A percentile compares a stretch with the other conserved stretches of the same genome.
Evolutionary conservation across 371 early-diverging fungal genomes (phyloP).

Genomic region (Coemansia sp.): DNA sequence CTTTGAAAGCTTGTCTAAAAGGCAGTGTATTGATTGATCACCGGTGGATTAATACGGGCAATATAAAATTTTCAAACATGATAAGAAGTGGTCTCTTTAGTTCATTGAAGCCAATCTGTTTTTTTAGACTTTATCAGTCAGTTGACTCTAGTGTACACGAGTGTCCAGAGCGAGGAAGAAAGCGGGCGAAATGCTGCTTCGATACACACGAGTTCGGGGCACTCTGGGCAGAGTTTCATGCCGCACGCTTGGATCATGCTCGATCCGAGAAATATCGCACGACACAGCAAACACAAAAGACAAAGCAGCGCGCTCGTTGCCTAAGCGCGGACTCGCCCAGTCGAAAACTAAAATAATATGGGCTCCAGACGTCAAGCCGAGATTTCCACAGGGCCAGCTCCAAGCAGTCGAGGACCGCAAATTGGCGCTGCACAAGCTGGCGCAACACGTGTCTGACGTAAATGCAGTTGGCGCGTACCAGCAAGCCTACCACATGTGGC

Average conservation of each 20-base stretch:
- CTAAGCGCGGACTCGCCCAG: background rate
- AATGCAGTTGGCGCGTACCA: slow-evolving; percentile 15
- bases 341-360: background rate
- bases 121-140: background rate
- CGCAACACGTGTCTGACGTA: background rate
- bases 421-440: slow-evolving; percentile 9
- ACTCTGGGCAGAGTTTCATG: background rate
- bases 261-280: background rate
- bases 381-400: background rate
- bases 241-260: background rate
- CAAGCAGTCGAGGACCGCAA: background rate
- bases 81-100: background rate
- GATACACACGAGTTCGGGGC: background rate
- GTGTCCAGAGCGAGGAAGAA: background rate
- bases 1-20: background rate
- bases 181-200: background rate
- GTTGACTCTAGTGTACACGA: background rate
- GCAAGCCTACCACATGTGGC: slow-evolving; percentile 9
- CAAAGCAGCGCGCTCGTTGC: background rate
- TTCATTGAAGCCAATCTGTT: background rate
- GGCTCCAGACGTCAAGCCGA: background rate
- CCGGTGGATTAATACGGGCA: background rate
- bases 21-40: background rate
- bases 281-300: background rate
- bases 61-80: background rate